Percentiles rank a stretch among this genome's conserved stretches.
Evolutionary conservation across 139 green algal species (phyloP).

Genomic region (Auxenochlorella pyrenoidosa): DNA sequence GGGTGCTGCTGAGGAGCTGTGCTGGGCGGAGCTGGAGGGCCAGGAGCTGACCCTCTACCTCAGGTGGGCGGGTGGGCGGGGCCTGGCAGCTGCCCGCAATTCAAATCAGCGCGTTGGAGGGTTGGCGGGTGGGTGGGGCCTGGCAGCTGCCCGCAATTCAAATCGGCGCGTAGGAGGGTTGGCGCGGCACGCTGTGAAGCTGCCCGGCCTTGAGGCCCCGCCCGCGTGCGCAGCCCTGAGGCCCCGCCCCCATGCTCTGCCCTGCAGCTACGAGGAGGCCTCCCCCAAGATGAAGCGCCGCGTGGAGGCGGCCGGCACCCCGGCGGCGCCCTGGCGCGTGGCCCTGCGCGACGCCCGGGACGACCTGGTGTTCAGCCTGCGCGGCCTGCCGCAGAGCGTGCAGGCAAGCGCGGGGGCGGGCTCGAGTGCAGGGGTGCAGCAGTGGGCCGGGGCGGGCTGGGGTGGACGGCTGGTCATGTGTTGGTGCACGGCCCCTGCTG

Average conservation of each 20-base stretch:
- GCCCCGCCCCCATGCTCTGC: background rate
- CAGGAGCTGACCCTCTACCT: slow-evolving; percentile 34
- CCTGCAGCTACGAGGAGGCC: slow-evolving; percentile 17
- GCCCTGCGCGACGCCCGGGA: background rate
- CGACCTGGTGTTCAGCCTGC: slow-evolving; percentile 17
- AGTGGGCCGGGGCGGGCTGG: background rate
- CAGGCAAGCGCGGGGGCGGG: too few relatives aligned
- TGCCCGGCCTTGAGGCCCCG: background rate
- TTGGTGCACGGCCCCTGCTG: background rate
- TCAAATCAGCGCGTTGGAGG: background rate
- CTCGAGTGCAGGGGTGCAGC: background rate
- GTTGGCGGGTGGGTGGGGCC: background rate
- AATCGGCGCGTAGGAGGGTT: background rate
- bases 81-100: background rate
- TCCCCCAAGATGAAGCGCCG: slow-evolving; percentile 26
- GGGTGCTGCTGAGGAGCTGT: background rate
- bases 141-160: too few relatives aligned
- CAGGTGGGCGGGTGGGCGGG: background rate
- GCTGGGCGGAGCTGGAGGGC: background rate
- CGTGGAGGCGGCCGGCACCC: background rate
- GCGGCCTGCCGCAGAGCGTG: background rate
- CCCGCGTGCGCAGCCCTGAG: too few relatives aligned
- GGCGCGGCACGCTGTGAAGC: background rate
- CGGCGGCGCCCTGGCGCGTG: background rate
- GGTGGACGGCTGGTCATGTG: too few relatives aligned